These are phyloP conservation scores for Amanita exitialis DNA, from an alignment of 768 basidiomycete species.

Conservation along the genomic window DNA sequence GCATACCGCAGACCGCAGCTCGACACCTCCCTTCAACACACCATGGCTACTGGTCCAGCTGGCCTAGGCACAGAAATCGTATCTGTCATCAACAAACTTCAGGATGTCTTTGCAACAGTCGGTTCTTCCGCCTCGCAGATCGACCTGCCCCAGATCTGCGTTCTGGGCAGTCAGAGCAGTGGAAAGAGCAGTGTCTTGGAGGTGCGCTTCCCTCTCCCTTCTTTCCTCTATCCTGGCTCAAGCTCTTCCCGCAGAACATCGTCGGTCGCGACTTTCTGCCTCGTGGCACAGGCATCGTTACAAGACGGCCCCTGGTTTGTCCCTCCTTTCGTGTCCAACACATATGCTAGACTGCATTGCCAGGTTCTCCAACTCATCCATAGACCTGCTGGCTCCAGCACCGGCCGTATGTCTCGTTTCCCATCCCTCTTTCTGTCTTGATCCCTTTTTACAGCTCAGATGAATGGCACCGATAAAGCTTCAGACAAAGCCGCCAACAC, in stretches of 20 bases:
- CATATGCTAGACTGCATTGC: slow-evolving; percentile 5
- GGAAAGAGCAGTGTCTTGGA: slow-evolving; percentile 91
- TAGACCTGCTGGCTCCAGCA: slow-evolving; percentile 43
- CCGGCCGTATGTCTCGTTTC: slow-evolving; percentile 27
- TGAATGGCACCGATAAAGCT: slow-evolving; percentile 38
- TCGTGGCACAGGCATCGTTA: slow-evolving; percentile 98
- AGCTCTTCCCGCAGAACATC: slow-evolving; percentile 58
- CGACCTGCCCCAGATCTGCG: slow-evolving; percentile 89
- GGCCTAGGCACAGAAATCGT: slow-evolving; percentile 81
- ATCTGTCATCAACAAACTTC: slow-evolving; percentile 75
- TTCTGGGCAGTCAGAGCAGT: slow-evolving; percentile 85
- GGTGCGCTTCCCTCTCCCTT: slow-evolving; percentile 27
- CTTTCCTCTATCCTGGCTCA: slow-evolving; percentile 4
- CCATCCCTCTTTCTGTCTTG: slow-evolving; percentile 7
- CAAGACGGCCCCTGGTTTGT: slow-evolving; percentile 82
- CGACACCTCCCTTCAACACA: slow-evolving; percentile 8
- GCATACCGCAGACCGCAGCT: slow-evolving; percentile 12
- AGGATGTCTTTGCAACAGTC: slow-evolving; percentile 83
- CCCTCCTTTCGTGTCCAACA: background rate
- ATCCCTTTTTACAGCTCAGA: slow-evolving; percentile 23
- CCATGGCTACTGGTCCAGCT: slow-evolving; percentile 44
- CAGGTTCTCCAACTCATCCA: slow-evolving; percentile 94
- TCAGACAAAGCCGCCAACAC: slow-evolving; percentile 74
- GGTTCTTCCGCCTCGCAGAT: slow-evolving; percentile 70
- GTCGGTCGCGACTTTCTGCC: slow-evolving; percentile 98